Conservation (phyloP, 805 yeast species). For the Clavispora fructus region DNA sequence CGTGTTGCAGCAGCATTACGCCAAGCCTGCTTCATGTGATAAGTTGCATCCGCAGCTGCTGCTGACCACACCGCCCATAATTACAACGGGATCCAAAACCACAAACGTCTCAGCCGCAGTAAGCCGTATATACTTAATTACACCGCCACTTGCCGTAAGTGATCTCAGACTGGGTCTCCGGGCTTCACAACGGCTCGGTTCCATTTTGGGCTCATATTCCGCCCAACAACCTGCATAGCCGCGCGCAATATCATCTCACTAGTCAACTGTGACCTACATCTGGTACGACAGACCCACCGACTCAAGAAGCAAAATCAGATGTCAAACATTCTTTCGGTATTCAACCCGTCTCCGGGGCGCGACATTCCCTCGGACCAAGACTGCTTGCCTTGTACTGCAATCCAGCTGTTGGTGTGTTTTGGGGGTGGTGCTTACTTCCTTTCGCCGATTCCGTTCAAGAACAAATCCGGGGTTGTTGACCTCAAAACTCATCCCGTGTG, state of each 20-base stretch:
- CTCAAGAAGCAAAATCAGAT: neutral
- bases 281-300: neutral
- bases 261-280: neutral
- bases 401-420: constrained; percentile 54
- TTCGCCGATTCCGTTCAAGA: constrained; percentile 50
- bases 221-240: neutral
- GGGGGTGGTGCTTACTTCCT: constrained; percentile 61
- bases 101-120: no score
- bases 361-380: constrained; percentile 39
- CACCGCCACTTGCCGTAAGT: no score
- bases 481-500: constrained; percentile 41
- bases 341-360: constrained; percentile 45
- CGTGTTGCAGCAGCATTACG: neutral
- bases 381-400: constrained; percentile 65
- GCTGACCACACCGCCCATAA: no score
- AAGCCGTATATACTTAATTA: no score
- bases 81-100: neutral
- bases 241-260: neutral
- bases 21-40: neutral
- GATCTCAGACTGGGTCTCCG: no score
- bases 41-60: no score
- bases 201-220: neutral
- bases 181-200: no score
- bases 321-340: constrained; percentile 50
- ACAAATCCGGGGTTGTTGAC: constrained; percentile 35